These are phyloP conservation scores for Pontederia paniculata DNA, from an alignment of 176 grass and related monocot genomes.

Conservation along the genomic window DNA sequence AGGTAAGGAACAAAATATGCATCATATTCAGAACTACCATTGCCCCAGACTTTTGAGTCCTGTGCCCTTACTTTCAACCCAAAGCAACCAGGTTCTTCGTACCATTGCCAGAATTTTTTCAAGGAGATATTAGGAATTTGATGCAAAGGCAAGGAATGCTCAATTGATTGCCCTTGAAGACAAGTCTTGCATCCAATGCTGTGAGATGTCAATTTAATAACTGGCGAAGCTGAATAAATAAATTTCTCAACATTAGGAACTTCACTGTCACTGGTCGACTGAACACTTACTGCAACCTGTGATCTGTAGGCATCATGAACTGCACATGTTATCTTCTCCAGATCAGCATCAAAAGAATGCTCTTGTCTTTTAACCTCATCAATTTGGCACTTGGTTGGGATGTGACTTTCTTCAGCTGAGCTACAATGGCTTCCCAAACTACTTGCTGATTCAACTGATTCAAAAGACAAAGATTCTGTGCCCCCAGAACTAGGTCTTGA, in stretches of 20 bases:
- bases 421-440: not conserved
- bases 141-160: conserved; percentile 21
- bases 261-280: conserved; percentile 22
- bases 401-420: not conserved
- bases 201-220: conserved; percentile 20
- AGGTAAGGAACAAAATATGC: conserved; percentile 71
- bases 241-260: conserved; percentile 60
- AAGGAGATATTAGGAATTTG: conserved; percentile 31
- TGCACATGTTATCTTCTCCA: conserved; percentile 46
- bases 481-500: not conserved
- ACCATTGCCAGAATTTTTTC: conserved; percentile 53
- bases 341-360: conserved; percentile 22
- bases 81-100: conserved; percentile 75
- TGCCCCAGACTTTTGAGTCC: conserved; percentile 8
- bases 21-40: conserved; percentile 32
- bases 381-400: conserved; percentile 6
- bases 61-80: conserved; percentile 52
- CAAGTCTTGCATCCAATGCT: conserved; percentile 19
- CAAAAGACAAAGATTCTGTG: conserved; percentile 1
- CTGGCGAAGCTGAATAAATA: conserved; percentile 49
- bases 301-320: conserved; percentile 28
- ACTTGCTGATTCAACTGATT: not conserved
- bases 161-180: conserved; percentile 21
- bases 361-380: conserved; percentile 16
- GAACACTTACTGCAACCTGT: conserved; percentile 21